Percentiles rank a stretch among this genome's conserved stretches.
These are phyloP conservation scores for Pecoramyces ruminantium DNA, from an alignment of 192 early-diverging fungal species.

Conservation along the genomic window DNA sequence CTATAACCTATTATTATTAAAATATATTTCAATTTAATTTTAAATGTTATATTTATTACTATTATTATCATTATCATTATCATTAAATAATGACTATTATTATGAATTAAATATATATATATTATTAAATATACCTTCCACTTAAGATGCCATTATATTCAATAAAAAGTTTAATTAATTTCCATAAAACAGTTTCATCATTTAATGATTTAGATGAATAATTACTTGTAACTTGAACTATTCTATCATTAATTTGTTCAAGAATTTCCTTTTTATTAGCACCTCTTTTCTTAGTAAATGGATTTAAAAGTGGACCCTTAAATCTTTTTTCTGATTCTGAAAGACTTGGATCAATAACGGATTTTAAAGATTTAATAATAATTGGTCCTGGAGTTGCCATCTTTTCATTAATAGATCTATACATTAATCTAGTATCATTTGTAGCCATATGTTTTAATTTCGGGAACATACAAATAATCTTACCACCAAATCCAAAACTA, in stretches of 20 bases:
- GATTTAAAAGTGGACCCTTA: not conserved
- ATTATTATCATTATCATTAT: too few relatives aligned
- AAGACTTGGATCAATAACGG: not conserved
- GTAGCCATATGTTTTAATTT: not conserved
- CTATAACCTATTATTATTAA: too few relatives aligned
- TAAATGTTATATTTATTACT: too few relatives aligned
- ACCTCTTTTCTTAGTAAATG: not conserved
- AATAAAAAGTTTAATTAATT: not conserved
- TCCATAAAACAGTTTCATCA: not conserved
- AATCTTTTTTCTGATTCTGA: not conserved
- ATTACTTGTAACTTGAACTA: not conserved
- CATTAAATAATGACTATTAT: too few relatives aligned
- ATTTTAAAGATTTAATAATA: not conserved
- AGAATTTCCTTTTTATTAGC: not conserved
- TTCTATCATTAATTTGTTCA: not conserved
- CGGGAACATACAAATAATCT: not conserved
- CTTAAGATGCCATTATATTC: not conserved
- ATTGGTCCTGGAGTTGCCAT: not conserved
- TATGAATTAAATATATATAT: not conserved
- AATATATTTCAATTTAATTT: too few relatives aligned
- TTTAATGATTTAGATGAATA: not conserved
- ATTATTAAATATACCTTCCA: not conserved
- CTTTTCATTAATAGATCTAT: not conserved
- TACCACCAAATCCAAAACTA: not conserved
- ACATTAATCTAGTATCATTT: not conserved